Conservation (phyloP, 352 stramenopile species). For the Globisporangium parvum region DNA sequence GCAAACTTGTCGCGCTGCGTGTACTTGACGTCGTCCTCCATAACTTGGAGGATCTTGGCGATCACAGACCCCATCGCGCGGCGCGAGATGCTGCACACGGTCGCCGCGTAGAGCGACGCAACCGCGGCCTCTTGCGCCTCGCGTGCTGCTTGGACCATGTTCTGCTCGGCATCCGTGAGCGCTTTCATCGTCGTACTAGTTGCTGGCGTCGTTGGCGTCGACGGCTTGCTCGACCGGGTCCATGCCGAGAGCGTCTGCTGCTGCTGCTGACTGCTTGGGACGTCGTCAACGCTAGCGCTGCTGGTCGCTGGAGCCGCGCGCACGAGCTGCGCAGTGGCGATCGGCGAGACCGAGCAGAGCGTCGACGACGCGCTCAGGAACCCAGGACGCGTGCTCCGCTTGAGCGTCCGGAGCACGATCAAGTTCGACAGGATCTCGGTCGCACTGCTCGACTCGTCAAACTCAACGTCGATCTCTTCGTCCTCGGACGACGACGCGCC, state of each 20-base stretch:
- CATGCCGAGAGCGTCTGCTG: neutral
- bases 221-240: neutral
- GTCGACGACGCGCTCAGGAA: constrained; percentile 27
- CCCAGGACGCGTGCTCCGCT: constrained; percentile 42
- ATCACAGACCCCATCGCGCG: constrained; percentile 79
- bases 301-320: neutral
- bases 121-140: constrained; percentile 63
- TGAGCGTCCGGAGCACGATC: constrained; percentile 69
- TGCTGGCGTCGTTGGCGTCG: constrained; percentile 3
- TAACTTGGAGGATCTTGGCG: constrained; percentile 68
- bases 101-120: constrained; percentile 77
- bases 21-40: constrained; percentile 80
- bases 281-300: no score
- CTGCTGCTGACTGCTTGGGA: no score
- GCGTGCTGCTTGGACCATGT: constrained; percentile 41
- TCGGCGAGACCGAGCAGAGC: constrained; percentile 39
- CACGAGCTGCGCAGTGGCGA: constrained; percentile 13
- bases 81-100: constrained; percentile 73
- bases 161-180: constrained; percentile 42
- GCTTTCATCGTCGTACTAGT: constrained; percentile 5
- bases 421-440: constrained; percentile 75
- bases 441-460: constrained; percentile 65
- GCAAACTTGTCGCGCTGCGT: constrained; percentile 46
- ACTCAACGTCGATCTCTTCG: constrained; percentile 56
- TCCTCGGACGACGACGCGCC: constrained; percentile 34